Conservation (phyloP, 2,329 filamentous ascomycete species). For the Beauveria sp. region DNA sequence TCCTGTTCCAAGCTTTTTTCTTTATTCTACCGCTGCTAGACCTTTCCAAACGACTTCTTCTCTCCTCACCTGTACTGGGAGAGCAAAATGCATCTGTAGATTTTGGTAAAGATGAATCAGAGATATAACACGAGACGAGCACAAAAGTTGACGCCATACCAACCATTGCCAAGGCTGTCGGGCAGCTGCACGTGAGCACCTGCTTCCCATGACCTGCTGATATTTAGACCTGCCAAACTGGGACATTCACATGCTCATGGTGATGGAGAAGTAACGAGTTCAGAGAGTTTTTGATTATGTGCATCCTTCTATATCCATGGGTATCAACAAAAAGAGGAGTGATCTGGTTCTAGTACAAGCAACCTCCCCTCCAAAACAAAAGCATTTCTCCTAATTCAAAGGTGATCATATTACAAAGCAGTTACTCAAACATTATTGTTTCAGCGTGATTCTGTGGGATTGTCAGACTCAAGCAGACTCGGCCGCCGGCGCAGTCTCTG, state of each 20-base stretch:
- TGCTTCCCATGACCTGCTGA: neutral
- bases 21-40: neutral
- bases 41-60: neutral
- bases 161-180: neutral
- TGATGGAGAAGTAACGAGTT: neutral
- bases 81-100: no score
- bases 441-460: neutral
- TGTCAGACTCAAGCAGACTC: neutral
- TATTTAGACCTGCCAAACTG: no score
- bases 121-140: neutral
- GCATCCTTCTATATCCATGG: neutral
- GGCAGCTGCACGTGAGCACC: neutral
- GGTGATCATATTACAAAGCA: neutral
- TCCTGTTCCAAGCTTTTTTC: neutral
- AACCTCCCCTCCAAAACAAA: neutral
- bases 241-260: neutral
- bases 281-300: neutral
- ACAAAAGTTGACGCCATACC: neutral
- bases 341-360: neutral
- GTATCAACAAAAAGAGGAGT: slow-evolving; percentile 7
- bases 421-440: neutral
- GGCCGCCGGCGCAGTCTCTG: neutral
- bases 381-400: neutral
- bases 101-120: no score
- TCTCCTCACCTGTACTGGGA: no score